Evolutionary conservation across 352 stramenopile genomes (phyloP).

Genomic region (Phytophthora capsici): DNA sequence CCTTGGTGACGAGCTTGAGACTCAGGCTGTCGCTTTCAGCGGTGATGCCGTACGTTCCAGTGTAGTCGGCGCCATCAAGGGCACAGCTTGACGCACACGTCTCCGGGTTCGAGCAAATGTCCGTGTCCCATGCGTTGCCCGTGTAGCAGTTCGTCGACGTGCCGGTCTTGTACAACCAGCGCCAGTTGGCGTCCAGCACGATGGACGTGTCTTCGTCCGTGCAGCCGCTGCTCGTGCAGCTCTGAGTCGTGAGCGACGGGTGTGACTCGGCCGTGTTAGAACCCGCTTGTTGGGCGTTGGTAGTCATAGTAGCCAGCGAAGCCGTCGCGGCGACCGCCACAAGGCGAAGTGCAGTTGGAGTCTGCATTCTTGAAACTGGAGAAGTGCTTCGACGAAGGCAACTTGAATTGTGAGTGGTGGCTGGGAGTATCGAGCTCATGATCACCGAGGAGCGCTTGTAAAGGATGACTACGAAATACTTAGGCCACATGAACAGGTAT

Average conservation of each 20-base stretch:
- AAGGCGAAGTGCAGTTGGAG: constrained; percentile 23
- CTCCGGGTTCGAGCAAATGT: constrained; percentile 51
- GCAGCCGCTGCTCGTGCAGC: constrained; percentile 37
- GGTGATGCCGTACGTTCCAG: constrained; percentile 56
- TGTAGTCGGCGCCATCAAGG: constrained; percentile 63
- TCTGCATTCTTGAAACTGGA: constrained; percentile 24
- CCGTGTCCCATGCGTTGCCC: constrained; percentile 48
- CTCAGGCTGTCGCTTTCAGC: constrained; percentile 32
- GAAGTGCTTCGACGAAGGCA: constrained; percentile 17
- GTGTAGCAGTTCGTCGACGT: constrained; percentile 65
- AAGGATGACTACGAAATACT: too few species aligned
- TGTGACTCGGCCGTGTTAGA: constrained; percentile 47
- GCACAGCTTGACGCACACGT: constrained; percentile 53
- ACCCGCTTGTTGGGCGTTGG: background rate
- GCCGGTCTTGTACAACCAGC: constrained; percentile 59
- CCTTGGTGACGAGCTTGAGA: constrained; percentile 58
- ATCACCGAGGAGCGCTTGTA: too few species aligned
- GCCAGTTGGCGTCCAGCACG: constrained; percentile 70
- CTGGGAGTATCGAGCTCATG: too few species aligned
- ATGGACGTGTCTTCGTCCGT: constrained; percentile 49
- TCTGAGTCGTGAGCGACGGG: constrained; percentile 41
- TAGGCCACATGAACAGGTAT: too few species aligned
- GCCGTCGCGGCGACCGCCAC: constrained; percentile 14
- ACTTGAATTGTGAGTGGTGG: constrained; percentile 6
- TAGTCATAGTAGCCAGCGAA: background rate